Percentiles rank a stretch among this genome's conserved stretches.
Conservation (phyloP, 768 basidiomycete species). For the Suillus variegatus region DNA sequence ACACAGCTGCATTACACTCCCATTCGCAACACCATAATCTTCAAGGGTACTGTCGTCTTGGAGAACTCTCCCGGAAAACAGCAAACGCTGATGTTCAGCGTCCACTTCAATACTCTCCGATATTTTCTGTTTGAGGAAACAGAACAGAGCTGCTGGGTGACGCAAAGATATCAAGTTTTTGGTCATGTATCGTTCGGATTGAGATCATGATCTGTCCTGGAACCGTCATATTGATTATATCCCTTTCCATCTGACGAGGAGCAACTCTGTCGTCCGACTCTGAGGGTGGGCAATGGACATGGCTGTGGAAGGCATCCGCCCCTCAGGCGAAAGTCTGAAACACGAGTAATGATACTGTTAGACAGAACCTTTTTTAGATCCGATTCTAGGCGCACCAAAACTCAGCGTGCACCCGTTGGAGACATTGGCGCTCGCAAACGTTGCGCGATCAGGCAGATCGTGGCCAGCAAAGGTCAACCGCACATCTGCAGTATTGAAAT, state of each 20-base stretch:
- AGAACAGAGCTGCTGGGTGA: not conserved
- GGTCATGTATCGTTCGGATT: slow-evolving; percentile 6
- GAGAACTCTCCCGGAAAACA: slow-evolving; percentile 51
- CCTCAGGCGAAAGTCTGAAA: slow-evolving; percentile 10
- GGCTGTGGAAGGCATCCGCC: slow-evolving; percentile 11
- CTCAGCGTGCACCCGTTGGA: slow-evolving; percentile 3
- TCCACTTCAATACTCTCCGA: slow-evolving; percentile 2
- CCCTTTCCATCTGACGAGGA: slow-evolving; percentile 1
- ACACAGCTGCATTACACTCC: slow-evolving; percentile 14
- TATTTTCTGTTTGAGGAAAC: slow-evolving; percentile 6
- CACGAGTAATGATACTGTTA: not conserved
- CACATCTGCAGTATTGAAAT: not conserved
- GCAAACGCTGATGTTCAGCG: slow-evolving; percentile 39
- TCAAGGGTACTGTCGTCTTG: slow-evolving; percentile 48
- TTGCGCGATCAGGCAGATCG: not conserved
- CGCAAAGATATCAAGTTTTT: slow-evolving; percentile 3
- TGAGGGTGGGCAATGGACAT: not conserved
- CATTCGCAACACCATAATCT: slow-evolving; percentile 12
- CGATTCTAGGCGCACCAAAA: not conserved
- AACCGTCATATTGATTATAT: not conserved
- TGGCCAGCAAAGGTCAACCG: slow-evolving; percentile 7
- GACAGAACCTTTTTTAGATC: not conserved
- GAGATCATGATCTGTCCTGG: slow-evolving; percentile 8
- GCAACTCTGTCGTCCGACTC: not conserved
- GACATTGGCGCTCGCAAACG: not conserved